phyloP scores from a whole-genome alignment of 805 yeast species.

The Candida adriatica region DNA sequence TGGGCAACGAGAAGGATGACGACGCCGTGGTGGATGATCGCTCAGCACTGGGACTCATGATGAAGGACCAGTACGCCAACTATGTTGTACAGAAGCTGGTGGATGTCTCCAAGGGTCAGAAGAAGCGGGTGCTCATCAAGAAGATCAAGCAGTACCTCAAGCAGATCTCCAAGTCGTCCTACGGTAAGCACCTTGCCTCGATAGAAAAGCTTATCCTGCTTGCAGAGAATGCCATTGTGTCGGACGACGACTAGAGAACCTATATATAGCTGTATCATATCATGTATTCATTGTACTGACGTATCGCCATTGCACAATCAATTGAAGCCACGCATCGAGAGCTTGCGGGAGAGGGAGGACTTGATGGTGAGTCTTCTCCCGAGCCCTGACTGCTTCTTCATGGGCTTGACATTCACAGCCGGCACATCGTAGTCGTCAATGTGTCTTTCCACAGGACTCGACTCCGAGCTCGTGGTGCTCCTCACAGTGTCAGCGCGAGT shows the following conservation, averaged over 20 bases:
- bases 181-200: constrained; percentile 79
- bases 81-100: constrained; percentile 94
- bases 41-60: constrained; percentile 79
- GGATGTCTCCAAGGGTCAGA: constrained; percentile 66
- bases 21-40: constrained; percentile 48
- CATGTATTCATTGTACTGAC: background rate
- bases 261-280: too few species aligned
- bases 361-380: constrained; percentile 27
- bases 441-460: constrained; percentile 11
- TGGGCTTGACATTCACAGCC: constrained; percentile 29
- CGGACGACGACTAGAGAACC: constrained; percentile 17
- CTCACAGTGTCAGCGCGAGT: constrained; percentile 6
- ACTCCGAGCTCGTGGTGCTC: constrained; percentile 3
- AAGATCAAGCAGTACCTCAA: constrained; percentile 78
- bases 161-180: constrained; percentile 57
- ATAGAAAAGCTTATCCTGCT: constrained; percentile 49
- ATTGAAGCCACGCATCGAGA: constrained; percentile 23
- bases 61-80: constrained; percentile 97
- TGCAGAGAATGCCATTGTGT: constrained; percentile 21
- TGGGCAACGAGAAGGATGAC: constrained; percentile 34
- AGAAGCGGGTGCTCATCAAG: constrained; percentile 61
- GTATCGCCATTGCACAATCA: background rate
- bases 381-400: constrained; percentile 28
- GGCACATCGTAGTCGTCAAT: constrained; percentile 35
- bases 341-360: constrained; percentile 29